Conservation (phyloP, 768 basidiomycete genomes). For the Boletus vermiculosoides region DNA sequence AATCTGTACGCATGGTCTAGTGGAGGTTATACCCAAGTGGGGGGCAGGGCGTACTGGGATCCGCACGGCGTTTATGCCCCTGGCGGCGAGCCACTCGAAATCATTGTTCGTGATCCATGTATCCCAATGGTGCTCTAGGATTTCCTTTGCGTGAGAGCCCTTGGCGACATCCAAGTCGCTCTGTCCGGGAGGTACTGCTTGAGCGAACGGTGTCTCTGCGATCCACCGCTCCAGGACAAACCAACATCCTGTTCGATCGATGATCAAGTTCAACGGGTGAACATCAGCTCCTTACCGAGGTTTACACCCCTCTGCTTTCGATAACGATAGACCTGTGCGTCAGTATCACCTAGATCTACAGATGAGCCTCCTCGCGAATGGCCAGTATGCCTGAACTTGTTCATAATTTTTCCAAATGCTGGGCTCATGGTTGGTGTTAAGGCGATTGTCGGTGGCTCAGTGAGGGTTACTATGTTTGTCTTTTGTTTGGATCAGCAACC, state of each 20-base stretch:
- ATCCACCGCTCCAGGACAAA: constrained; percentile 83
- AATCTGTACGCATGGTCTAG: constrained; percentile 43
- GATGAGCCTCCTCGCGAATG: constrained; percentile 1
- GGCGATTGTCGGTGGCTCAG: neutral
- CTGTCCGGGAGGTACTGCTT: constrained; percentile 52
- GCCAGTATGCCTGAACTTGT: constrained; percentile 14
- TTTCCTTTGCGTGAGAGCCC: constrained; percentile 45
- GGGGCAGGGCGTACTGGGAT: constrained; percentile 59
- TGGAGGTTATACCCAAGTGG: neutral
- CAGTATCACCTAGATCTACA: constrained; percentile 6
- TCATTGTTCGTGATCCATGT: constrained; percentile 54
- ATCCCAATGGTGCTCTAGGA: constrained; percentile 49
- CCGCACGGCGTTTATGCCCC: constrained; percentile 59
- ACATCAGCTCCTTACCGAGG: constrained; percentile 48
- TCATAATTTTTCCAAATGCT: constrained; percentile 12
- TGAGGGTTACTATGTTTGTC: neutral
- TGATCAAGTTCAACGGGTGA: constrained; percentile 9
- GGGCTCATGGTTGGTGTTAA: constrained; percentile 9
- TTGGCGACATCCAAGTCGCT: constrained; percentile 71
- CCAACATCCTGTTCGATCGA: constrained; percentile 56
- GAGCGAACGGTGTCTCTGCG: constrained; percentile 52
- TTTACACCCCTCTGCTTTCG: constrained; percentile 82
- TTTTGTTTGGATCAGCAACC: constrained; percentile 17
- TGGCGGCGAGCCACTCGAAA: constrained; percentile 52
- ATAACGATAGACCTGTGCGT: constrained; percentile 47